Evolutionary conservation across 257 asterid genomes (phyloP).

Genomic region (Galeopsis tetrahit): DNA sequence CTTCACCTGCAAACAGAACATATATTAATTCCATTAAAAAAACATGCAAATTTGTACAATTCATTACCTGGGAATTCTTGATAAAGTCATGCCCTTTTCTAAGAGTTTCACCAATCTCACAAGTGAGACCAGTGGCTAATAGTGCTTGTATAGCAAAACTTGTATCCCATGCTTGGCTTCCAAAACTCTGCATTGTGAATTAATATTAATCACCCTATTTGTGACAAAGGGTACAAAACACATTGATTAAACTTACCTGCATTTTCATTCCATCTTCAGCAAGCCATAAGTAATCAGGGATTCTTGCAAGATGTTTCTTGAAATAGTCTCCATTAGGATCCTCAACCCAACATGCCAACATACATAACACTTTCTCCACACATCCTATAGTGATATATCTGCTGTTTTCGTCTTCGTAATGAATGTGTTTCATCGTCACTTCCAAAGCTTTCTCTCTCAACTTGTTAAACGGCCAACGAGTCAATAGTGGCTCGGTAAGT

Average conservation of each 20-base stretch:
- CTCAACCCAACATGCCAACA: too few relatives aligned
- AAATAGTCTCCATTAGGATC: slow-evolving; percentile 42
- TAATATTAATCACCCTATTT: not conserved
- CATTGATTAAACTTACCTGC: slow-evolving; percentile 48
- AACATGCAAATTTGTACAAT: too few relatives aligned
- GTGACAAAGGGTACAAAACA: too few relatives aligned
- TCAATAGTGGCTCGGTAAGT: slow-evolving; percentile 63
- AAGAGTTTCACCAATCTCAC: slow-evolving; percentile 69
- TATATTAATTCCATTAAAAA: too few relatives aligned
- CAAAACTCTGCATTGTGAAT: slow-evolving; percentile 61
- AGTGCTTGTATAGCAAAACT: slow-evolving; percentile 51
- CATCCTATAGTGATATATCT: too few relatives aligned
- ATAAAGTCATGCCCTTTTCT: slow-evolving; percentile 71
- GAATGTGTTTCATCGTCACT: slow-evolving; percentile 57
- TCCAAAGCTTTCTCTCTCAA: slow-evolving; percentile 62
- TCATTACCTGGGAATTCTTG: slow-evolving; percentile 68
- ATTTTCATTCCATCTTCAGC: slow-evolving; percentile 87
- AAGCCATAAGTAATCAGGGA: slow-evolving; percentile 75
- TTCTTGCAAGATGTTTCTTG: slow-evolving; percentile 74
- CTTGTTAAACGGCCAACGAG: slow-evolving; percentile 75
- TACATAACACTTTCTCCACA: too few relatives aligned
- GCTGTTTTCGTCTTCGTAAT: too few relatives aligned
- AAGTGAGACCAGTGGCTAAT: slow-evolving; percentile 58
- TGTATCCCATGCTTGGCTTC: slow-evolving; percentile 82
- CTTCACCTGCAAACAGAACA: too few relatives aligned